Evolutionary conservation across 352 stramenopile species (phyloP).

Genomic region (Globisporangium irregulare): DNA sequence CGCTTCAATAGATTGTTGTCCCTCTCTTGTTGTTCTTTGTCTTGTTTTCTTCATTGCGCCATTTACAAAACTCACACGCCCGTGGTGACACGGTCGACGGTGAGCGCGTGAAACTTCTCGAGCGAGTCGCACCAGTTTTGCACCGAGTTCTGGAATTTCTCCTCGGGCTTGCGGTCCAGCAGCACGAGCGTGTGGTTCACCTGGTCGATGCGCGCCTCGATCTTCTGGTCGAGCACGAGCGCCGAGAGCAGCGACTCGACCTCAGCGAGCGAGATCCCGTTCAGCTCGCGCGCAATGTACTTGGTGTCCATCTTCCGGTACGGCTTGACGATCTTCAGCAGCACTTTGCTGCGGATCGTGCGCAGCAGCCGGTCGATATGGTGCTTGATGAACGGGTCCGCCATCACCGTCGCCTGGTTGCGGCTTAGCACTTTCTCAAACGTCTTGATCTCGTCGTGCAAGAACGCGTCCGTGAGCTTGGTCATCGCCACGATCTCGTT

Average conservation of each 20-base stretch:
- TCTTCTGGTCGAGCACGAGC: conserved; percentile 91
- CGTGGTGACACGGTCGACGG: conserved; percentile 47
- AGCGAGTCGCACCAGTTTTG: conserved; percentile 61
- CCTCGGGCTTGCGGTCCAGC: conserved; percentile 55
- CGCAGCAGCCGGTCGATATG: conserved; percentile 93
- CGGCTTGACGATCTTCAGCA: conserved; percentile 92
- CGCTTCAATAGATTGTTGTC: conserved; percentile 12
- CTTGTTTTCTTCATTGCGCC: neutral
- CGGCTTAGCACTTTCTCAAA: conserved; percentile 92
- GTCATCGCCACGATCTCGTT: conserved; percentile 96
- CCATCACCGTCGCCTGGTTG: conserved; percentile 89
- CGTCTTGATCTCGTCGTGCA: conserved; percentile 93
- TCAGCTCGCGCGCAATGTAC: conserved; percentile 92
- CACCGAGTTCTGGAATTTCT: conserved; percentile 70
- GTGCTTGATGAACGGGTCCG: conserved; percentile 94
- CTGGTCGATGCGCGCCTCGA: conserved; percentile 93
- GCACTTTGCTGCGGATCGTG: conserved; percentile 94
- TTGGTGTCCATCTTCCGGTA: conserved; percentile 92
- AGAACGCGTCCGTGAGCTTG: conserved; percentile 92
- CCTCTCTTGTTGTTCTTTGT: neutral
- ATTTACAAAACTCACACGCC: conserved; percentile 26
- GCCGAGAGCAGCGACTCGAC: conserved; percentile 92
- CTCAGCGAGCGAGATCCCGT: conserved; percentile 87
- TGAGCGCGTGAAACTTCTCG: conserved; percentile 72
- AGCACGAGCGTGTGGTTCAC: conserved; percentile 76